A percentile compares a stretch with the other conserved stretches of the same genome.
Conservation (phyloP, 148 eudicot genomes). For the Fagopyrum esculentum region DNA sequence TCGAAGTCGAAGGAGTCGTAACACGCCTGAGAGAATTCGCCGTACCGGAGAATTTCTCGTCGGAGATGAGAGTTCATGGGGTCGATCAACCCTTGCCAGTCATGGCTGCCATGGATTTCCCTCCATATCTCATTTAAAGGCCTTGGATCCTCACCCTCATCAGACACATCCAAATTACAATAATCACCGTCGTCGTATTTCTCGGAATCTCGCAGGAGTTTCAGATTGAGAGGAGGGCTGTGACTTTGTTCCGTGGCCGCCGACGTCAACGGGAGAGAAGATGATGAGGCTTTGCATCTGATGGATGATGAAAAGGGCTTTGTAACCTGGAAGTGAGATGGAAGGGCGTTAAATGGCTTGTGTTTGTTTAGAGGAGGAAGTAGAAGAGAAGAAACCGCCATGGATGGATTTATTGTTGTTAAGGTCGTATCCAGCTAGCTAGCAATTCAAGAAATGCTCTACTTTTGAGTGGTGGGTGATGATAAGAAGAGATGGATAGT, state of each 20-base stretch:
- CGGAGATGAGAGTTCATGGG: constrained; percentile 71
- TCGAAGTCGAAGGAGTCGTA: constrained; percentile 87
- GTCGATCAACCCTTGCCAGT: constrained; percentile 67
- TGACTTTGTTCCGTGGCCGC: not conserved
- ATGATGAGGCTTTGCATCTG: not conserved
- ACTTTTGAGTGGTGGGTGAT: not conserved
- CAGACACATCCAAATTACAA: not conserved
- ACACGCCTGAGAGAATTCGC: constrained; percentile 80
- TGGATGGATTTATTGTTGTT: not conserved
- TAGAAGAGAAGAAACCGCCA: not conserved
- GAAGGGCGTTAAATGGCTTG: not conserved
- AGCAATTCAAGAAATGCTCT: not conserved
- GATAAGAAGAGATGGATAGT: not conserved
- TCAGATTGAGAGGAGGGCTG: not conserved
- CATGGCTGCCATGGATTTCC: constrained; percentile 51
- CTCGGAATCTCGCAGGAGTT: not conserved
- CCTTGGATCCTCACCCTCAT: constrained; percentile 25
- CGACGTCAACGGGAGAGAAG: not conserved
- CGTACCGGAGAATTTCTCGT: constrained; percentile 58
- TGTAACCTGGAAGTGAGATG: not conserved
- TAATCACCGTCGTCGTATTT: not conserved
- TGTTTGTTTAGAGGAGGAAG: not conserved
- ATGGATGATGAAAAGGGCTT: not conserved
- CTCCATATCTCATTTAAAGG: constrained; percentile 48
- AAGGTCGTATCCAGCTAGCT: not conserved